These are phyloP conservation scores for Melanogaster broomeanus DNA, from an alignment of 768 basidiomycete genomes.

Conservation along the genomic window DNA sequence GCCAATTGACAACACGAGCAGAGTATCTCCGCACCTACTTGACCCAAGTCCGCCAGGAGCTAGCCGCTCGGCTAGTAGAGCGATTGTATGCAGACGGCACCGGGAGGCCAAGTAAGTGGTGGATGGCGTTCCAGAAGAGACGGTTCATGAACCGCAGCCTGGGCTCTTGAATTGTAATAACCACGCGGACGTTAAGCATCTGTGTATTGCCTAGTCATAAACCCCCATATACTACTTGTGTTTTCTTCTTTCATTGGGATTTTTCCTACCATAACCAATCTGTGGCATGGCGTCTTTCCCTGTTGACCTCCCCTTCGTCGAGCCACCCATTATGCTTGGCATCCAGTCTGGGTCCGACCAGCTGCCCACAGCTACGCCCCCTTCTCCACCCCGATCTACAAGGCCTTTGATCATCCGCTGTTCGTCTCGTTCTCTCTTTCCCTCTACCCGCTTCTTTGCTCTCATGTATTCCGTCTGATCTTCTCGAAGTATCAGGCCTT, in stretches of 20 bases:
- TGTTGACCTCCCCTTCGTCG: slow-evolving; percentile 66
- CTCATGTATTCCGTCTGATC: slow-evolving; percentile 88
- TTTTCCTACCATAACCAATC: slow-evolving; percentile 85
- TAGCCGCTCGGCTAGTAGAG: slow-evolving; percentile 84
- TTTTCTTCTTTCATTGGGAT: slow-evolving; percentile 83
- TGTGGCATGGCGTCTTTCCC: slow-evolving; percentile 72
- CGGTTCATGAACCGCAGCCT: slow-evolving; percentile 93
- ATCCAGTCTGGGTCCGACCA: slow-evolving; percentile 98
- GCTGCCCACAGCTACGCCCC: slow-evolving; percentile 59
- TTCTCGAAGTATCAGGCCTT: slow-evolving; percentile 87
- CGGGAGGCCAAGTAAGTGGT: slow-evolving; percentile 98
- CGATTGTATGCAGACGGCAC: slow-evolving; percentile 91
- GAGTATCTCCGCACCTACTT: slow-evolving; percentile 92
- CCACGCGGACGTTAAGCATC: not conserved
- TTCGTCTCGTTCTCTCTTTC: slow-evolving; percentile 77
- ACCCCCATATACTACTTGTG: slow-evolving; percentile 24
- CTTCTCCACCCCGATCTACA: slow-evolving; percentile 49
- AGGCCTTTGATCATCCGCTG: slow-evolving; percentile 61
- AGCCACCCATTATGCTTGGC: slow-evolving; percentile 73
- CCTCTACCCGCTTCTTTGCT: slow-evolving; percentile 77
- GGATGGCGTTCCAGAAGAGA: slow-evolving; percentile 99
- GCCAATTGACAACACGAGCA: slow-evolving; percentile 31
- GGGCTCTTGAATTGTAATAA: slow-evolving; percentile 47
- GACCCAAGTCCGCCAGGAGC: slow-evolving; percentile 90
- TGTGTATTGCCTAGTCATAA: slow-evolving; percentile 21